Percentiles rank a stretch among this genome's conserved stretches.
These are phyloP conservation scores for Chalara sp. DNA, from an alignment of 2,329 filamentous ascomycete genomes.

Conservation along the genomic window DNA sequence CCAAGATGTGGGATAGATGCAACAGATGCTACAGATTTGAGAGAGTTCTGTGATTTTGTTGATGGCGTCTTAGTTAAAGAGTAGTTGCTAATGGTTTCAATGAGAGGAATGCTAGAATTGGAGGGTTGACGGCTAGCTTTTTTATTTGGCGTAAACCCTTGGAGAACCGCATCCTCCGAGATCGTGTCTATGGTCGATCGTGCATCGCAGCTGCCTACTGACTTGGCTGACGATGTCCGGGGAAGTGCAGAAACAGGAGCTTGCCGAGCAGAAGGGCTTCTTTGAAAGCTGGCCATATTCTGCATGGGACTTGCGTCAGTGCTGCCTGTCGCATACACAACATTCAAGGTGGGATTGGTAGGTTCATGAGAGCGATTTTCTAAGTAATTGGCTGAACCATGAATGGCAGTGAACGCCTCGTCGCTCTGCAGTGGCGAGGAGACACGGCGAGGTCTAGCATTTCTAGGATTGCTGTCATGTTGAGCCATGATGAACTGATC, in stretches of 20 bases:
- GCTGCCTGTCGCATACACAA: neutral
- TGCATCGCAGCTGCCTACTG: conserved; percentile 12
- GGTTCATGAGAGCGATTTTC: too few species aligned
- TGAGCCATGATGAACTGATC: too few species aligned
- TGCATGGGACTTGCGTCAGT: conserved; percentile 19
- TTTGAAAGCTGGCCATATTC: conserved; percentile 18
- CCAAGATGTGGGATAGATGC: conserved; percentile 22
- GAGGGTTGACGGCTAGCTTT: conserved; percentile 3
- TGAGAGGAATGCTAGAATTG: conserved; percentile 10
- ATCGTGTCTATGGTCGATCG: too few species aligned
- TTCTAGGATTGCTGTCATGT: too few species aligned
- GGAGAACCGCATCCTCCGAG: too few species aligned
- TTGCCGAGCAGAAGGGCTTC: conserved; percentile 17
- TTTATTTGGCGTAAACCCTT: too few species aligned
- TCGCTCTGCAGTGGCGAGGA: conserved; percentile 10
- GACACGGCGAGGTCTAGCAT: neutral
- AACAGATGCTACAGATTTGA: conserved; percentile 28
- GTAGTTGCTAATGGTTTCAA: conserved; percentile 8
- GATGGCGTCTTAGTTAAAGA: conserved; percentile 20
- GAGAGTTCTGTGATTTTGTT: conserved; percentile 12
- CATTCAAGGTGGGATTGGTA: too few species aligned
- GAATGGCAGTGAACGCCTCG: conserved; percentile 10
- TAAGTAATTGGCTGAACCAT: neutral
- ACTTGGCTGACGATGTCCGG: conserved; percentile 17
- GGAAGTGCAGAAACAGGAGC: conserved; percentile 15